Base-by-base conservation (phyloP, 495 filamentous ascomycete species). In the Aspergillus nidulans region DNA sequence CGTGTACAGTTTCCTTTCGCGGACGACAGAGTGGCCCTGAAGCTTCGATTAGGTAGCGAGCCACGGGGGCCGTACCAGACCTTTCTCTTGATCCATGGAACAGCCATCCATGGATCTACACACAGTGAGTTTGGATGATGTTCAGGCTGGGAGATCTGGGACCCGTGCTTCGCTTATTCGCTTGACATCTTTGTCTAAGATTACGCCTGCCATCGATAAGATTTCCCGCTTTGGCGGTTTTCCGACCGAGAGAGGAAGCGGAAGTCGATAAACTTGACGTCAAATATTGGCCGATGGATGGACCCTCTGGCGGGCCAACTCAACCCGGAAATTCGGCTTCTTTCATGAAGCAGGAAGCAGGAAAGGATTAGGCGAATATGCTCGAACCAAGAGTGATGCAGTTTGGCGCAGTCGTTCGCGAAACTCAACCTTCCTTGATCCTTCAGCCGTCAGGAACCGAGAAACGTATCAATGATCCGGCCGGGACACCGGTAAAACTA, bases 241-340 rank as follows among this genome's bases (percentile, higher is more conserved):
- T 32, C 15, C 44, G 52, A 19, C 19, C 34, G 21, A 52, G 47
- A 52, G 16, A 26, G 49, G 55, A 57, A 57, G 36, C 40, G 41
- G 41, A 23, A 57, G 42, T 49, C 46, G 46, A 30, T 38, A 30
- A 12, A 13, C 18, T 38, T 57, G 41, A 48, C 44, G n/a, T 49
- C 49, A 52, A 39, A 23, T 39, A 24, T 39, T 34, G 32, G 47
- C 19, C 32, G 6, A n/a, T n/a, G n/a, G 19, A 12, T 15, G 47
- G 13, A 21, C 3, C 42, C 42, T 23, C 13, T 13, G 23, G 24
- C 15, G 42, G 24, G 7, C 13, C 42, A 45, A 9, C 13, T 39
- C n/a, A 10, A 4, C 15, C n/a, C 21, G n/a, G 20, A 25, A 25
- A 26, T n/a, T 45, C 21, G 42, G 42, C 42, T 28, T 45, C 21